Base-by-base conservation (phyloP, 371 early-diverging fungal genomes). In the Apophysomyces ossiformis region DNA sequence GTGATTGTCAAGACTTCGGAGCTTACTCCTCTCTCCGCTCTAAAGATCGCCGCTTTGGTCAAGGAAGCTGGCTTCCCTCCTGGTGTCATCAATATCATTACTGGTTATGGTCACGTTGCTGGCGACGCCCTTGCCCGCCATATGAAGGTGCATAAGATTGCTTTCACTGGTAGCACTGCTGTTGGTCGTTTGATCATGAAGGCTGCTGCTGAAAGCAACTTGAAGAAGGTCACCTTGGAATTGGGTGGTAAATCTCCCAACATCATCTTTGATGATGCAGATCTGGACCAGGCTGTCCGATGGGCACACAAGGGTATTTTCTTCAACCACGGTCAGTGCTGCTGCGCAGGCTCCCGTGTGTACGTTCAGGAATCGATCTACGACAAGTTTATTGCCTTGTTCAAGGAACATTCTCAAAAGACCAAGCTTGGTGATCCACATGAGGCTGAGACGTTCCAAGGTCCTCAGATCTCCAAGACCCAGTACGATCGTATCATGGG, bases 201-300 rank as follows among this genome's bases (percentile, higher is more conserved):
- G 57, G 77, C 83, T 21, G 74, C 85, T 59, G 71, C 94, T 8
- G 87, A 84, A 60, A 82, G 84, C 60, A 91, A 88, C 57, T 83
- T 93, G 63, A 94, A 94, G 81, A 89, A 86, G 68, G 78, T 91
- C 8, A 89, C 92, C 6, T 71, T 94, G 46, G 93, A 94, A 71
- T 77, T 94, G 5, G 93, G 94, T 46, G 94, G 93, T 62, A 94
- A 94, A 64, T 94, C 96, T 1, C 92, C 96, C 43, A 92, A 93
- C 69, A 92, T 96, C 58, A 92, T 96, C 44, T 96, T 96, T 75
- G 93, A 90, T 21, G 91, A 92, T 76, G 93, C 91, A 13, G 90
- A 96, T 69, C 59, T 96, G 32, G 92, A 92, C 44, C 84, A 85
- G 67, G 93, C 93, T 7, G 92, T 94, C 41, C 76, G 80, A 57